A percentile compares a stretch with the other conserved stretches of the same genome.
These are phyloP conservation scores for Penicillium thymicola DNA, from an alignment of 2,329 filamentous ascomycete species.

Conservation along the genomic window DNA sequence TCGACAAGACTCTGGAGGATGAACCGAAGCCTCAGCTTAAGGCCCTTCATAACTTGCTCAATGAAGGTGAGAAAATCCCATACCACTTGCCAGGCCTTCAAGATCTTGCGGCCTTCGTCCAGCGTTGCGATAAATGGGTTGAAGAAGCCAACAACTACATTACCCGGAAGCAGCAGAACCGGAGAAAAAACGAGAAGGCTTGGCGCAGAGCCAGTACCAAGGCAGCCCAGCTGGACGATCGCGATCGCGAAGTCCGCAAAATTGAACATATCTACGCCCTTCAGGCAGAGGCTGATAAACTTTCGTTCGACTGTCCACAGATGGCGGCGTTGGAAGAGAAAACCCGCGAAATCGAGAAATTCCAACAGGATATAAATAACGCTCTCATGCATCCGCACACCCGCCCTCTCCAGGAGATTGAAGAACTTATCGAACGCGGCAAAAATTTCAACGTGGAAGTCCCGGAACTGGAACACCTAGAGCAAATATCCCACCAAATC, in stretches of 20 bases:
- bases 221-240: conserved; percentile 78
- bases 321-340: conserved; percentile 82
- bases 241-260: conserved; percentile 78
- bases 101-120: conserved; percentile 82
- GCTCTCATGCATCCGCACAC: conserved; percentile 65
- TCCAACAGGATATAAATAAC: conserved; percentile 70
- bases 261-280: conserved; percentile 85
- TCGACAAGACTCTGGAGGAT: conserved; percentile 78
- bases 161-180: conserved; percentile 94
- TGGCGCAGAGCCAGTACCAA: conserved; percentile 72
- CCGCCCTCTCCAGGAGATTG: conserved; percentile 69
- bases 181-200: conserved; percentile 87
- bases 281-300: conserved; percentile 74
- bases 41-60: conserved; percentile 74
- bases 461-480: conserved; percentile 78
- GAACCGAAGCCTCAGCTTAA: conserved; percentile 83
- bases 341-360: conserved; percentile 76
- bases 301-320: conserved; percentile 91
- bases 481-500: conserved; percentile 76
- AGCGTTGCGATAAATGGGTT: conserved; percentile 95
- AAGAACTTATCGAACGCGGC: conserved; percentile 86
- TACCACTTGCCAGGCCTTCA: conserved; percentile 80
- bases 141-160: conserved; percentile 96
- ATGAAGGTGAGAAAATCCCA: conserved; percentile 94
- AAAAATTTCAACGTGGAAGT: conserved; percentile 88